Conservation (phyloP, 192 early-diverging fungal species). For the Nowakowskiella sp. region DNA sequence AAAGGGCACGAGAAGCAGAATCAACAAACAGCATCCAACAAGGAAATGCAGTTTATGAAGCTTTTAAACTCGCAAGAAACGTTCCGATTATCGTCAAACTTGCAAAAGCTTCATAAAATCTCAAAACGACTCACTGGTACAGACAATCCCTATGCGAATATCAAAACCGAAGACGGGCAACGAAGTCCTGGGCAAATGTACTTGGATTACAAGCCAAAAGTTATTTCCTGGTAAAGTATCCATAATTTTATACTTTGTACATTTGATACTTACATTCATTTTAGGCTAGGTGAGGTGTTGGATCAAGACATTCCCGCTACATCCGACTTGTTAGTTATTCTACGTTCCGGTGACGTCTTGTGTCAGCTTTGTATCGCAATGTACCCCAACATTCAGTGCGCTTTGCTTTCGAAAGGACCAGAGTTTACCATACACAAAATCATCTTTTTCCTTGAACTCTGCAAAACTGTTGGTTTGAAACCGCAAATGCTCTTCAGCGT, state of each 20-base stretch:
- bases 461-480: constrained; percentile 41
- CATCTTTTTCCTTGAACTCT: constrained; percentile 47
- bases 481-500: constrained; percentile 32
- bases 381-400: constrained; percentile 39
- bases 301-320: neutral
- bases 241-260: too few relatives aligned
- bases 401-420: constrained; percentile 33
- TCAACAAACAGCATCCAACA: constrained; percentile 14
- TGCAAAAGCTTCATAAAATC: constrained; percentile 14
- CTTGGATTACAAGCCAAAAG: constrained; percentile 31
- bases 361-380: constrained; percentile 31
- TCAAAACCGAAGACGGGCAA: too few relatives aligned
- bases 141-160: too few relatives aligned
- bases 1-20: constrained; percentile 11
- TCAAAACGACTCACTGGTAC: constrained; percentile 9
- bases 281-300: constrained; percentile 22
- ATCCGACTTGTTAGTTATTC: constrained; percentile 21
- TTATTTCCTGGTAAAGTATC: constrained; percentile 26
- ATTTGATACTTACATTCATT: neutral
- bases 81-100: constrained; percentile 30
- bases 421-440: constrained; percentile 48
- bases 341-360: constrained; percentile 35
- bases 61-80: constrained; percentile 39
- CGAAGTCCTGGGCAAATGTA: constrained; percentile 20
- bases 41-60: constrained; percentile 39